phyloP scores from a whole-genome alignment of 192 early-diverging fungal genomes.

The Backusella mclennaniae region DNA sequence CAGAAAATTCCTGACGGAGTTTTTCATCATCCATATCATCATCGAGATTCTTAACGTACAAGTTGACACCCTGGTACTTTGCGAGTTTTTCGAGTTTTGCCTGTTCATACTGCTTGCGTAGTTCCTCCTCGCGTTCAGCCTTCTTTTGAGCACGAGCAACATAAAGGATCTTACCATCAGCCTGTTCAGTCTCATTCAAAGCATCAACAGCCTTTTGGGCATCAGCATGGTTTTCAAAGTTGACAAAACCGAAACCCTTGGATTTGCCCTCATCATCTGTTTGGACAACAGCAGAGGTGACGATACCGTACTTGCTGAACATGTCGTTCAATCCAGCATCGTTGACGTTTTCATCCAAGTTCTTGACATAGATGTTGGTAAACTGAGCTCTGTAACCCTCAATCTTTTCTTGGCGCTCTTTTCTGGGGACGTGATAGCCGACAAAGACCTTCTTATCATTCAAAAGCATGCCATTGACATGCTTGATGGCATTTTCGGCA shows the following conservation, averaged over 20 bases:
- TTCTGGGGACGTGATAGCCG: slow-evolving; percentile 86
- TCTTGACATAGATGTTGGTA: slow-evolving; percentile 99
- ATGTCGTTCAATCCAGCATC: slow-evolving; percentile 77
- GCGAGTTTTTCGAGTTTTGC: slow-evolving; percentile 92
- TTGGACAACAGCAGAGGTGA: slow-evolving; percentile 81
- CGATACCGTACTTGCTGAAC: slow-evolving; percentile 77
- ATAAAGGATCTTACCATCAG: slow-evolving; percentile 87
- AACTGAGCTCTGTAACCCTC: slow-evolving; percentile 88
- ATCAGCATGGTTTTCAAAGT: slow-evolving; percentile 89
- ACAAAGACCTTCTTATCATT: slow-evolving; percentile 96
- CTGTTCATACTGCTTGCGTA: slow-evolving; percentile 93
- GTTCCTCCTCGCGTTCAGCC: slow-evolving; percentile 95
- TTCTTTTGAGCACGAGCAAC: slow-evolving; percentile 99
- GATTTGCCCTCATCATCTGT: slow-evolving; percentile 81
- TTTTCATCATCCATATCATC: slow-evolving; percentile 95
- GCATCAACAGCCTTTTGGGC: slow-evolving; percentile 87
- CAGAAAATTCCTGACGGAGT: slow-evolving; percentile 93
- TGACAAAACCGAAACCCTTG: slow-evolving; percentile 96
- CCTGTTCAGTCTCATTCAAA: slow-evolving; percentile 89
- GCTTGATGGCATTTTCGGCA: slow-evolving; percentile 93
- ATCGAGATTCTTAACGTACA: slow-evolving; percentile 99
- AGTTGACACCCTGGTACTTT: slow-evolving; percentile 99
- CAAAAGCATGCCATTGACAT: slow-evolving; percentile 99
- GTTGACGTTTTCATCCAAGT: slow-evolving; percentile 78
- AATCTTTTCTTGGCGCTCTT: slow-evolving; percentile 89